These are phyloP conservation scores for Lyophyllum atratum DNA, from an alignment of 768 basidiomycete species.

Conservation along the genomic window DNA sequence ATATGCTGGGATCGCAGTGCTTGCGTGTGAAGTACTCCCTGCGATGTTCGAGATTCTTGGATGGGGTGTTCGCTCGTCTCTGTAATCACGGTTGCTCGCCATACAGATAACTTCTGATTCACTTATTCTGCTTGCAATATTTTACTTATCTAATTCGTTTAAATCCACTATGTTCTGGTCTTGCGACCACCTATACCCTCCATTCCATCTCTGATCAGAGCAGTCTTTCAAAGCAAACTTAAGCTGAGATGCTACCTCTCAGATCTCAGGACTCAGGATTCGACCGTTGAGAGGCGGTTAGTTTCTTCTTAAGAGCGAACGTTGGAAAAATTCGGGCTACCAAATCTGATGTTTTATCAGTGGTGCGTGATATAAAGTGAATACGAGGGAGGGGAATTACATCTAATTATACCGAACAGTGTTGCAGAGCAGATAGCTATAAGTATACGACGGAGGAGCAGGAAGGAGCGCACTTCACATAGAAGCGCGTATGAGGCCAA, in stretches of 20 bases:
- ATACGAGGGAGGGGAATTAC: too few relatives aligned
- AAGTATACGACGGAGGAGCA: neutral
- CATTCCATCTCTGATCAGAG: too few relatives aligned
- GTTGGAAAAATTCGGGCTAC: too few relatives aligned
- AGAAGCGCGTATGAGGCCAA: constrained; percentile 1
- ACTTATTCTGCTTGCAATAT: neutral
- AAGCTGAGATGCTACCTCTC: too few relatives aligned
- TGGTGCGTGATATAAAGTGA: too few relatives aligned
- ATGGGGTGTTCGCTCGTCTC: constrained; percentile 57
- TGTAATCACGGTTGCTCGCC: neutral
- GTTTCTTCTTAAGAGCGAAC: too few relatives aligned
- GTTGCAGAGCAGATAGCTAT: neutral
- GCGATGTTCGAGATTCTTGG: constrained; percentile 67
- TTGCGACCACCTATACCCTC: too few relatives aligned
- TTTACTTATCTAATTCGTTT: neutral
- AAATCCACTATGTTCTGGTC: neutral
- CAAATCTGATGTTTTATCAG: too few relatives aligned
- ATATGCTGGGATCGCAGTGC: constrained; percentile 81
- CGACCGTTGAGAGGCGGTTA: too few relatives aligned
- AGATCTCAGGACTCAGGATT: too few relatives aligned
- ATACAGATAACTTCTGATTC: neutral
- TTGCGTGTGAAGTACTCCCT: constrained; percentile 65
- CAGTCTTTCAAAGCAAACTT: too few relatives aligned
- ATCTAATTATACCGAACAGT: neutral
- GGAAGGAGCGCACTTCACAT: neutral